Evolutionary conservation across 192 early-diverging fungal species (phyloP).

Genomic region (Neocallimastix lanati): DNA sequence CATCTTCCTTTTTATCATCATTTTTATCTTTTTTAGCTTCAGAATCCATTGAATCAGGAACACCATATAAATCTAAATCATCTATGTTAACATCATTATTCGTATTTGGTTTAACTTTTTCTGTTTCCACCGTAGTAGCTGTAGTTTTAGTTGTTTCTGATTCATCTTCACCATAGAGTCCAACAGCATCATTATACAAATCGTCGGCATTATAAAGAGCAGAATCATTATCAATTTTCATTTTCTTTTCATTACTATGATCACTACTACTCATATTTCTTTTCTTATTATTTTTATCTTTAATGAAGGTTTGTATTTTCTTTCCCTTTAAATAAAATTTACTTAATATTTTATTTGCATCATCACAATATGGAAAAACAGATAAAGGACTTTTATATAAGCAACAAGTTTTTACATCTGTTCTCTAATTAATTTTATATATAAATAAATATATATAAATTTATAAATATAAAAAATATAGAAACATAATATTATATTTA

Average conservation of each 20-base stretch:
- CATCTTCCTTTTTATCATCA: constrained; percentile 23
- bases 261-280: neutral
- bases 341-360: constrained; percentile 1
- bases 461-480: too few species aligned
- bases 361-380: neutral
- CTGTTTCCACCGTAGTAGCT: neutral
- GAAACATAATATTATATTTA: too few species aligned
- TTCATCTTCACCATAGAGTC: neutral
- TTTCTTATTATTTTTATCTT: neutral
- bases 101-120: neutral
- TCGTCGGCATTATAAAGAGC: neutral
- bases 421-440: neutral
- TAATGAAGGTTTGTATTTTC: neutral
- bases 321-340: neutral
- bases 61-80: constrained; percentile 15
- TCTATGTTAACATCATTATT: constrained; percentile 15
- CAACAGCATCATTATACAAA: neutral
- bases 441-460: too few species aligned
- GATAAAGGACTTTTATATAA: neutral
- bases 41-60: neutral
- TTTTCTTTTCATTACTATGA: neutral
- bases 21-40: constrained; percentile 18
- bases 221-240: neutral
- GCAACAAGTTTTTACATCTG: neutral
- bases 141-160: neutral